phyloP scores from a whole-genome alignment of 2,329 filamentous ascomycete species.

The Scorias spongiosa region DNA sequence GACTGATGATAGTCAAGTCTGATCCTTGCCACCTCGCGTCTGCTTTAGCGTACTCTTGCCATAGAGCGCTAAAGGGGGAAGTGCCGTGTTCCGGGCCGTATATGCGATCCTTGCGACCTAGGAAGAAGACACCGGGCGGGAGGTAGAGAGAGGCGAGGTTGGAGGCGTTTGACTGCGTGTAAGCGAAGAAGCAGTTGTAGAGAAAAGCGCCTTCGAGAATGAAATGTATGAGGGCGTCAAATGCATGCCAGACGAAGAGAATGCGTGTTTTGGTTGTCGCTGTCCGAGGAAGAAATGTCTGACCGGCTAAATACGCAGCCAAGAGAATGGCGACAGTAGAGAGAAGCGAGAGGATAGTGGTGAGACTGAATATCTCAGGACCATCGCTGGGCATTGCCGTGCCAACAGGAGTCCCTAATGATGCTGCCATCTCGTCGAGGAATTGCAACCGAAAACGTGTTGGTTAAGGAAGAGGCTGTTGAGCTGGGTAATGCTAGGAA shows the following conservation, averaged over 20 bases:
- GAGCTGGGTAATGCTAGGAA: too few species aligned
- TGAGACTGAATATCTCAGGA: slow-evolving; percentile 25
- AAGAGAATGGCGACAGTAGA: slow-evolving; percentile 39
- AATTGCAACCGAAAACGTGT: too few species aligned
- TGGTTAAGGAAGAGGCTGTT: too few species aligned
- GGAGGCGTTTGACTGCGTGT: slow-evolving; percentile 24
- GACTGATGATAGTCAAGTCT: slow-evolving; percentile 42
- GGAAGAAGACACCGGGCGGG: slow-evolving; percentile 36
- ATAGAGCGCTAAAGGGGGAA: slow-evolving; percentile 38
- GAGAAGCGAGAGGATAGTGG: slow-evolving; percentile 40
- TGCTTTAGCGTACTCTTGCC: slow-evolving; percentile 53
- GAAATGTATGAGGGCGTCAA: slow-evolving; percentile 84
- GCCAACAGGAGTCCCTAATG: too few species aligned
- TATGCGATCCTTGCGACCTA: slow-evolving; percentile 36
- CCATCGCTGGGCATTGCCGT: background rate
- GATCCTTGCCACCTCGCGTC: slow-evolving; percentile 45
- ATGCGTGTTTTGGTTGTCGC: slow-evolving; percentile 47
- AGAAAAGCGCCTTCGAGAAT: slow-evolving; percentile 82
- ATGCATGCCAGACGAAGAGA: slow-evolving; percentile 89
- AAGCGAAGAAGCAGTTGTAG: slow-evolving; percentile 82
- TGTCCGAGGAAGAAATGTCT: slow-evolving; percentile 35
- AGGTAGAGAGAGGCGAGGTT: slow-evolving; percentile 24
- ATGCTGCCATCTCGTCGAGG: too few species aligned
- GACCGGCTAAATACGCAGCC: slow-evolving; percentile 35
- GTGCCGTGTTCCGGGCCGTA: slow-evolving; percentile 46